Evolutionary conservation across 2,329 filamentous ascomycete genomes (phyloP).

Genomic region (Colletotrichum scovillei): DNA sequence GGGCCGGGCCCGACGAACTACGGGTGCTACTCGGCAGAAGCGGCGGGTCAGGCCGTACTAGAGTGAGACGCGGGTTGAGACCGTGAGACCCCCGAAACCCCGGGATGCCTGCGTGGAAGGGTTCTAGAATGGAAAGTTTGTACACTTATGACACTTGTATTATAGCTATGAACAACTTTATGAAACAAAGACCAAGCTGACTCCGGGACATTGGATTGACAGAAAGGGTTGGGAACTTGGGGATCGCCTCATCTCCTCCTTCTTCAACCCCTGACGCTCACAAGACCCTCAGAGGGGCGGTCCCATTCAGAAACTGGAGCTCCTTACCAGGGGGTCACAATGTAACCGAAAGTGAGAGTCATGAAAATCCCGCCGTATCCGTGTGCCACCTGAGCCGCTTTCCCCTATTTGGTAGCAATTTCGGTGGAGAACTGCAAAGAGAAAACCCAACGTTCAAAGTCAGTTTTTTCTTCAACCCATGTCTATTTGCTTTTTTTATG

Average conservation of each 20-base stretch:
- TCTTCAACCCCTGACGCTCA: background rate
- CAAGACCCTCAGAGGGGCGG: background rate
- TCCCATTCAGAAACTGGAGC: background rate
- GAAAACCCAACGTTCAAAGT: background rate
- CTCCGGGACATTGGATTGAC: background rate
- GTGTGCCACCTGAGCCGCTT: slow-evolving; percentile 27
- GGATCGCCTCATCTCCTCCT: background rate
- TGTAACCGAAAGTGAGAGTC: slow-evolving; percentile 24
- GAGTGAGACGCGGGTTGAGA: background rate
- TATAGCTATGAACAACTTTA: background rate
- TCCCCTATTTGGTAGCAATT: slow-evolving; percentile 25
- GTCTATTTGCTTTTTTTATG: background rate
- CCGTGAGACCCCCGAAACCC: background rate
- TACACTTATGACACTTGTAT: background rate
- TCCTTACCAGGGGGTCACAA: background rate
- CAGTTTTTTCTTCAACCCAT: background rate
- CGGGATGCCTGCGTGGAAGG: background rate
- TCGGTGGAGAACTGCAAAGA: slow-evolving; percentile 20
- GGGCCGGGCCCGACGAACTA: background rate
- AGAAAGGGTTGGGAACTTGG: background rate
- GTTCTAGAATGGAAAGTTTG: background rate
- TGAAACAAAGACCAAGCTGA: background rate
- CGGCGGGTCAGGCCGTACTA: background rate
- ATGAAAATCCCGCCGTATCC: slow-evolving; percentile 19
- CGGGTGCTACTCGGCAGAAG: background rate